Base-by-base conservation (phyloP, 345 rosid species). In the Eutrema yunnanense region DNA sequence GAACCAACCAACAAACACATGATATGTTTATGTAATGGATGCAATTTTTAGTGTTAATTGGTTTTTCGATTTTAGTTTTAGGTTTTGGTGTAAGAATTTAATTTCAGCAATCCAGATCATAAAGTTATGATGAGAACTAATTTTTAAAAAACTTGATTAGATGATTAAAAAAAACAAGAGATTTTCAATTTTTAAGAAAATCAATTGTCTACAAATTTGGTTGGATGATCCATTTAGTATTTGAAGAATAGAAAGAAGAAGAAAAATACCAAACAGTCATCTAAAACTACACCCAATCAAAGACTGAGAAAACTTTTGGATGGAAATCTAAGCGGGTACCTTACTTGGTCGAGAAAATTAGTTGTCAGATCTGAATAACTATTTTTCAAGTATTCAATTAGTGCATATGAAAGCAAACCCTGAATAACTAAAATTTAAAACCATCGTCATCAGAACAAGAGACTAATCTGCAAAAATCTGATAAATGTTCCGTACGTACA, bases 401-500 rank as follows among this genome's bases (percentile, higher is more conserved):
- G 33, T 36, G 8, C 40, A 30, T 52, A 52, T 52, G 19, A 30
- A 41, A 68, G n/a, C 14, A 42, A 42, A 54, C 13, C 29, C 42
- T 10, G 26, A 46, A 69, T 57, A 36, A n/a, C 16, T 11, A 68
- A 33, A 54, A 9, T 3, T 16, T 9, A 3, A 54, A 49, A 29
- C 32, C 9, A 47, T 71, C 68, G 8, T 22, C 42, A 52, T 72
- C 62, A 33, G 13, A 72, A 33, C 2, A 30, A 38, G 51, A 30
- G 34, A 30, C 34, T 43, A 41, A 32, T 60, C 33, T 41, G 9
- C 51, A 52, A 32, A 41, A 41, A 32, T 13, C 4, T 62, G 4
- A 72, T 52, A 5, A 16, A 49, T 30, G 61, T 62, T 62, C 62
- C 69, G 53, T 52, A 62, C 69, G 53, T 42, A 19, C 47, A 62